Conservation (phyloP, 2,329 filamentous ascomycete species). For the Aspergillus ibericus region DNA sequence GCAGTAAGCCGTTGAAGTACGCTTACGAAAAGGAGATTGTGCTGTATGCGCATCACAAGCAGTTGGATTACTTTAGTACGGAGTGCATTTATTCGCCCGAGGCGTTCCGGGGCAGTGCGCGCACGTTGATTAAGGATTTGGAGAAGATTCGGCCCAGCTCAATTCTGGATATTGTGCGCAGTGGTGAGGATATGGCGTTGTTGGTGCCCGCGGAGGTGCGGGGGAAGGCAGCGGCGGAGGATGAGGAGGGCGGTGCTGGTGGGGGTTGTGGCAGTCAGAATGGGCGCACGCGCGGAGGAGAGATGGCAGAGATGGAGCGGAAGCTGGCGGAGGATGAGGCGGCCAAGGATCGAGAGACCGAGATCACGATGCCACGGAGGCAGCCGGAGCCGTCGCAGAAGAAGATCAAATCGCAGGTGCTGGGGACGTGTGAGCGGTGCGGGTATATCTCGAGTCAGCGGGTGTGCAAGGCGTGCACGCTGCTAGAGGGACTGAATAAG, state of each 20-base stretch:
- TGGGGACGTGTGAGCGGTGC: slow-evolving; percentile 82
- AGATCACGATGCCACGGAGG: slow-evolving; percentile 53
- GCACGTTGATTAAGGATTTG: slow-evolving; percentile 89
- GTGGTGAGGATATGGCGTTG: slow-evolving; percentile 92
- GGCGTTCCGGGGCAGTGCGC: slow-evolving; percentile 88
- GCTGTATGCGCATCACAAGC: slow-evolving; percentile 93
- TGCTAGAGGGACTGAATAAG: slow-evolving; percentile 90
- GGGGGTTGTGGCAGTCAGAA: slow-evolving; percentile 75
- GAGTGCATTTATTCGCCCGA: slow-evolving; percentile 99
- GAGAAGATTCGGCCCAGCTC: slow-evolving; percentile 91
- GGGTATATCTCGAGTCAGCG: slow-evolving; percentile 95
- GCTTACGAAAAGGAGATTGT: slow-evolving; percentile 99
- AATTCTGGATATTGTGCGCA: slow-evolving; percentile 90
- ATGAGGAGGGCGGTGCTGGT: slow-evolving; percentile 60
- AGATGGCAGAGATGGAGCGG: slow-evolving; percentile 81
- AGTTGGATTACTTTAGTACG: slow-evolving; percentile 95
- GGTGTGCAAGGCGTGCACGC: slow-evolving; percentile 88
- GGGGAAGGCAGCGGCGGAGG: slow-evolving; percentile 39
- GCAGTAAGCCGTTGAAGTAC: slow-evolving; percentile 96
- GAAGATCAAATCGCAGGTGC: slow-evolving; percentile 53
- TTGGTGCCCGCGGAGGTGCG: slow-evolving; percentile 66
- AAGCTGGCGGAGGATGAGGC: slow-evolving; percentile 65
- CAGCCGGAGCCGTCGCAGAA: slow-evolving; percentile 22
- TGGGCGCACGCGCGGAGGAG: slow-evolving; percentile 66
- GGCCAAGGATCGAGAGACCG: slow-evolving; percentile 63